These are phyloP conservation scores for Penicillium maclennaniae DNA, from an alignment of 495 filamentous ascomycete genomes.

Conservation along the genomic window DNA sequence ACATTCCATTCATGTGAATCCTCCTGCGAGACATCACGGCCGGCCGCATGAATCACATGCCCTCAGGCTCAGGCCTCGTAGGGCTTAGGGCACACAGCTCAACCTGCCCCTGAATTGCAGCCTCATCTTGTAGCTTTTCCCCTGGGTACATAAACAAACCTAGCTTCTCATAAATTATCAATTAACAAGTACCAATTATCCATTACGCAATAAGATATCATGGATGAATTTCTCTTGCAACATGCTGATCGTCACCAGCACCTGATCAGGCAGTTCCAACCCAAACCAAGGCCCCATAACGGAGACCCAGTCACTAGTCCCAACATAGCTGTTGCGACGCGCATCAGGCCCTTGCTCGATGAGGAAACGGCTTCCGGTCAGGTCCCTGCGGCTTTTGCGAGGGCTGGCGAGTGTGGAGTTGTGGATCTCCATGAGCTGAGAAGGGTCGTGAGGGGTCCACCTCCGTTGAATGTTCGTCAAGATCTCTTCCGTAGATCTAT, in stretches of 20 bases:
- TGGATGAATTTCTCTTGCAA: slow-evolving; percentile 1
- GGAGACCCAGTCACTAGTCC: not conserved
- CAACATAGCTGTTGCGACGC: not conserved
- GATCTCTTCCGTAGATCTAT: not conserved
- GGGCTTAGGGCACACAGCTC: not conserved
- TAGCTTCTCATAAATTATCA: no score
- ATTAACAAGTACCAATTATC: not conserved
- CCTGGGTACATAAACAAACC: not conserved
- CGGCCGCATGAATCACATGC: not conserved
- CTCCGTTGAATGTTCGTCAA: slow-evolving; percentile 12
- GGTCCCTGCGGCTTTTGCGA: slow-evolving; percentile 6
- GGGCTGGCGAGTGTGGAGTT: slow-evolving; percentile 3
- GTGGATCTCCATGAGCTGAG: slow-evolving; percentile 14
- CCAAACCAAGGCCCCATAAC: not conserved
- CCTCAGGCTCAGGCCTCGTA: not conserved
- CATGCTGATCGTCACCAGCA: not conserved
- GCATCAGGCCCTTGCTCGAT: slow-evolving; percentile 10
- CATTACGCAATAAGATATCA: not conserved
- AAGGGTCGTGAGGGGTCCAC: slow-evolving; percentile 8
- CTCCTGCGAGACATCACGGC: not conserved
- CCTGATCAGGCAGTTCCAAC: not conserved
- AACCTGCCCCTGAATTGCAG: not conserved
- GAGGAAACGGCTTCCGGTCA: slow-evolving; percentile 9
- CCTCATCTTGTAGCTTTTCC: not conserved
- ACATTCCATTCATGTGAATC: not conserved